Conservation (phyloP, 2,329 filamentous ascomycete genomes). For the Aspergillus brunneoviolaceus region DNA sequence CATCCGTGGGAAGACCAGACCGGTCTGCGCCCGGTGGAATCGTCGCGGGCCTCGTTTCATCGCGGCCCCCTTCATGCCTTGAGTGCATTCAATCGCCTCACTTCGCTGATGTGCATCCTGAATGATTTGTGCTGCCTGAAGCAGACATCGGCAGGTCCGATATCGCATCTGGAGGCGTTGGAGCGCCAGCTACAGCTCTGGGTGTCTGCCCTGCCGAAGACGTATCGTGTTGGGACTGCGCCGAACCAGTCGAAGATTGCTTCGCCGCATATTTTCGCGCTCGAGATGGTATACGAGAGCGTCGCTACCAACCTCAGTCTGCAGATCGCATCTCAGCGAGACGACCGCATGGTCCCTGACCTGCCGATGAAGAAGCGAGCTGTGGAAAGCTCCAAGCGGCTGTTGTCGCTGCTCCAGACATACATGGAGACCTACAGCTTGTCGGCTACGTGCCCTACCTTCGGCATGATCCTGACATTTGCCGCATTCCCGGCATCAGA, state of each 20-base stretch:
- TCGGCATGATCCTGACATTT: conserved; percentile 41
- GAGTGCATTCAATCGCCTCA: conserved; percentile 55
- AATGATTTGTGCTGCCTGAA: conserved; percentile 34
- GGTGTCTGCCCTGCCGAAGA: conserved; percentile 31
- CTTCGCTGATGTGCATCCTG: conserved; percentile 39
- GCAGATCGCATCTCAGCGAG: conserved; percentile 26
- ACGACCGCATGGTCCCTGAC: conserved; percentile 20
- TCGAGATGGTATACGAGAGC: conserved; percentile 37
- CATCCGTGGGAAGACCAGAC: conserved; percentile 64
- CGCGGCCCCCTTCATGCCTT: conserved; percentile 46
- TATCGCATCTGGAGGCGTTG: conserved; percentile 29
- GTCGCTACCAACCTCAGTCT: conserved; percentile 26
- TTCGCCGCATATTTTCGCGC: conserved; percentile 34
- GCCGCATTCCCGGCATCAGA: conserved; percentile 25
- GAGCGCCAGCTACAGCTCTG: conserved; percentile 35
- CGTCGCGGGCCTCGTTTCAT: conserved; percentile 30
- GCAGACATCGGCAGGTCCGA: conserved; percentile 22
- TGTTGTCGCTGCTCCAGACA: conserved; percentile 36
- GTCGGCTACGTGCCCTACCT: conserved; percentile 42
- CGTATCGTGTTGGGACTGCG: conserved; percentile 32
- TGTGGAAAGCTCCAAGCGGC: conserved; percentile 35
- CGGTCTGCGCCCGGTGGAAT: conserved; percentile 29
- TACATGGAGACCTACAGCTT: conserved; percentile 44
- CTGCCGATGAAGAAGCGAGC: conserved; percentile 29
- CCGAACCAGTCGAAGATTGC: conserved; percentile 23